Conservation (phyloP, 208 protist species). For the Crithidia brevicula region DNA sequence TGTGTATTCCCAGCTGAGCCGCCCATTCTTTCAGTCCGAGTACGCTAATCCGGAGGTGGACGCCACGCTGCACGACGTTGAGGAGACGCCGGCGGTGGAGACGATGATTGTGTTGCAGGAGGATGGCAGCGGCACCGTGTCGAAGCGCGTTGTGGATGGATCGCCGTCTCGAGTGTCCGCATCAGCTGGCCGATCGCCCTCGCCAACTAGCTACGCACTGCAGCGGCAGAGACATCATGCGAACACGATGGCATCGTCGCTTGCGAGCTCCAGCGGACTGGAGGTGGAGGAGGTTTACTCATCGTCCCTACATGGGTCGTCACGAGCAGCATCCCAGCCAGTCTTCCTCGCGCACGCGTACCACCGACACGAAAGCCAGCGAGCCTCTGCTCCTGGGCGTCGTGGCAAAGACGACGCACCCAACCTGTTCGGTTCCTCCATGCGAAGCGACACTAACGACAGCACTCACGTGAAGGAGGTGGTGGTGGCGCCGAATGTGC, state of each 20-base stretch:
- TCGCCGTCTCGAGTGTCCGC: conserved; percentile 13
- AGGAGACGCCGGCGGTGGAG: conserved; percentile 34
- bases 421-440: conserved; percentile 5
- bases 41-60: conserved; percentile 49
- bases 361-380: background rate
- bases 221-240: background rate
- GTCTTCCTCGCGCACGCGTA: background rate
- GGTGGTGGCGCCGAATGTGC: conserved; percentile 15
- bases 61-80: conserved; percentile 45
- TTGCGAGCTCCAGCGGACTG: conserved; percentile 2
- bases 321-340: background rate
- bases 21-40: conserved; percentile 36
- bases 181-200: conserved; percentile 11
- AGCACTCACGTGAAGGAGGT: background rate
- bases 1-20: conserved; percentile 3
- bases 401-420: background rate
- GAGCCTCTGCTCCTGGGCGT: background rate
- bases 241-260: conserved; percentile 1
- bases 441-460: conserved; percentile 12
- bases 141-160: conserved; percentile 35
- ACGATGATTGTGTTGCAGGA: conserved; percentile 45
- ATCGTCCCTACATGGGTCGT: background rate
- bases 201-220: background rate
- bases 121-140: conserved; percentile 39
- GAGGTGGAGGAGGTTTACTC: background rate